Evolutionary conservation across 805 yeast genomes (phyloP).

Genomic region (Candida corydali): DNA sequence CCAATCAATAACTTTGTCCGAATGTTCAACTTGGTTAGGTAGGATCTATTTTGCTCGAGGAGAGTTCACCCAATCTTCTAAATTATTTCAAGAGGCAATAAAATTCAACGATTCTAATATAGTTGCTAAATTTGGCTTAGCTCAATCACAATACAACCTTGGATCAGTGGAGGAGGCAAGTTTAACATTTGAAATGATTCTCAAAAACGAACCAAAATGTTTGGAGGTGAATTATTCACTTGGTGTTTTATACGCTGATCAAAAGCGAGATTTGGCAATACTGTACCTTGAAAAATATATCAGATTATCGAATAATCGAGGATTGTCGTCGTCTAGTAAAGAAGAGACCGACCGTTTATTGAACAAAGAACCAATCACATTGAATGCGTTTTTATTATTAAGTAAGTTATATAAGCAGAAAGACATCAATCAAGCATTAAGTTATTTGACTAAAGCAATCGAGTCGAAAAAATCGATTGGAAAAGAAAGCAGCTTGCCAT

Average conservation of each 20-base stretch:
- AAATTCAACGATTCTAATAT: slow-evolving; percentile 60
- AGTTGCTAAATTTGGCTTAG: slow-evolving; percentile 76
- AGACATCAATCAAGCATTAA: slow-evolving; percentile 64
- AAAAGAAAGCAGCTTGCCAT: slow-evolving; percentile 40
- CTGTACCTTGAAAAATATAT: slow-evolving; percentile 66
- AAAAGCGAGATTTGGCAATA: slow-evolving; percentile 53
- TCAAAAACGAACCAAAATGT: slow-evolving; percentile 61
- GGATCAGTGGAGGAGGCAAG: slow-evolving; percentile 78
- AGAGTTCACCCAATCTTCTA: slow-evolving; percentile 69
- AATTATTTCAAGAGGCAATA: slow-evolving; percentile 66
- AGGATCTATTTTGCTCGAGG: slow-evolving; percentile 60
- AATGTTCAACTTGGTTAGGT: slow-evolving; percentile 72
- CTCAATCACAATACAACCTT: slow-evolving; percentile 76
- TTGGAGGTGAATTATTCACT: slow-evolving; percentile 71
- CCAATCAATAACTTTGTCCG: slow-evolving; percentile 31
- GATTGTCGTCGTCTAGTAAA: slow-evolving; percentile 20
- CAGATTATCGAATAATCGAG: slow-evolving; percentile 51
- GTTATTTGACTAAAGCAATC: slow-evolving; percentile 56
- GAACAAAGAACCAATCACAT: slow-evolving; percentile 52
- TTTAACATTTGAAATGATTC: slow-evolving; percentile 73
- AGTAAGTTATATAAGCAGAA: slow-evolving; percentile 63
- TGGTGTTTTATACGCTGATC: slow-evolving; percentile 69
- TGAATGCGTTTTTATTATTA: slow-evolving; percentile 64
- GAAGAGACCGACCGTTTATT: slow-evolving; percentile 18
- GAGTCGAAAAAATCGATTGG: slow-evolving; percentile 42